Base-by-base conservation (phyloP, 2,329 filamentous ascomycete species). In the Diaporthe eres region DNA sequence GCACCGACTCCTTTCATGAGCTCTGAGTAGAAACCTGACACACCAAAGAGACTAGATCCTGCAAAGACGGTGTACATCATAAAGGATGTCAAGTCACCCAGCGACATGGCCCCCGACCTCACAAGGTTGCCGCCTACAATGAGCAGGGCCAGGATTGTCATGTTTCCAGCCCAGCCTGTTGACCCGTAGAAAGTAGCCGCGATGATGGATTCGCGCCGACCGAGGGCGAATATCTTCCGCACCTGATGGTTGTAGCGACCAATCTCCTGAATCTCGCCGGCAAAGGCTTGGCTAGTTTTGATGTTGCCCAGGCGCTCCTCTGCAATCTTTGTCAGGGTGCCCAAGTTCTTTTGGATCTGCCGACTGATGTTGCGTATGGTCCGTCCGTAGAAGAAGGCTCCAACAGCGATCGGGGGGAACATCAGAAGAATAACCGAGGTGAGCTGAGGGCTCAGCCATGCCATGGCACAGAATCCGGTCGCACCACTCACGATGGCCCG, bases 1-100 rank as follows among this genome's bases (percentile, higher is more conserved):
- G 97, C 97, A 81, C 97, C 97, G 5, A 98, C 96, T 57, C 97
- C 97, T 85, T 99, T 99, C 97, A 99, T 99, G 77, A 99, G 89
- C 83, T 99, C 97, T 0, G 96, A 98, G 85, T 98, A 99, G 86
- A 99, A 99, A 74, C 94, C 95, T 5, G 95, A 98, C 2, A 99
- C 88, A 5, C 97, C 97, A 80, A 98, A 98, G 78, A 99, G 90
- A 84, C 95, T 98, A 67, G 94, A 97, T 4, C 92, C 92, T 9
- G 92, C 91, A 83, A 92, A 98, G 4, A 95, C 96, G 4, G 96
- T 98, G 84, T 98, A 99, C 96, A 99, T 98, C 86, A 99, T 90
- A 85, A 99, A 99, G 0, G 95, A 98, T 1, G 97, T 97, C 58
- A 99, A 86, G 79, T 99, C 96, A 80, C 97, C 97, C 65, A 98